Conservation (phyloP, 2,329 filamentous ascomycete species). For the Macrophomina tecta region DNA sequence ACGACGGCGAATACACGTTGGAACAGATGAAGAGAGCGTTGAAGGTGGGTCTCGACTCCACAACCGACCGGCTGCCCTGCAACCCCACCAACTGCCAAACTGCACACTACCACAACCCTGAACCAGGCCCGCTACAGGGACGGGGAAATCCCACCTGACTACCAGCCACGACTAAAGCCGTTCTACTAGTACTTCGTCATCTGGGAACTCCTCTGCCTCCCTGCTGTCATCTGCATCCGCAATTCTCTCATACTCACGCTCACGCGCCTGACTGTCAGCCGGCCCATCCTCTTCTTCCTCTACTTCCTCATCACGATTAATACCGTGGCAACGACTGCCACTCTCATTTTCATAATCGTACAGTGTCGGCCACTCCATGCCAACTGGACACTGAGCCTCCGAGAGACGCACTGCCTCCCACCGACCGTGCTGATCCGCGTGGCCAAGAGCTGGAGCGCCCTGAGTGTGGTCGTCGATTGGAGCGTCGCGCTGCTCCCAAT, state of each 20-base stretch:
- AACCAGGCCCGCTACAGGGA: too few relatives aligned
- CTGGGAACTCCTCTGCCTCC: not conserved
- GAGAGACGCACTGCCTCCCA: not conserved
- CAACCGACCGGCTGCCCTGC: slow-evolving; percentile 46
- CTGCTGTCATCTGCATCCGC: slow-evolving; percentile 37
- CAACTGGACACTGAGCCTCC: not conserved
- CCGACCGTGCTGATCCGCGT: not conserved
- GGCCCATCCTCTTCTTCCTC: not conserved
- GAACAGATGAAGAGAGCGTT: too few relatives aligned
- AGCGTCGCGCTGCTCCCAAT: not conserved
- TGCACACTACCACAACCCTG: too few relatives aligned
- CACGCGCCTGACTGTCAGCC: not conserved
- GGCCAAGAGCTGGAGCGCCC: not conserved
- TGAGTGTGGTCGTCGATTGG: not conserved
- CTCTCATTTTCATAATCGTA: not conserved
- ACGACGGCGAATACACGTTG: slow-evolving; percentile 30
- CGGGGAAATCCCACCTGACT: too few relatives aligned
- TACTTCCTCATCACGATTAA: not conserved
- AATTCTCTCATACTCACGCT: not conserved
- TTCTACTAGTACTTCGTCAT: not conserved
- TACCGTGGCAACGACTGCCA: not conserved
- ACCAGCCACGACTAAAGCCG: too few relatives aligned
- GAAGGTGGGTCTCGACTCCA: slow-evolving; percentile 30
- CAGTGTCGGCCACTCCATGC: not conserved
- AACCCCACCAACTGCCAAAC: not conserved